Percentiles rank a stretch among this genome's conserved stretches.
Conservation (phyloP, 2,329 filamentous ascomycete species). For the Aspergillus sp. region DNA sequence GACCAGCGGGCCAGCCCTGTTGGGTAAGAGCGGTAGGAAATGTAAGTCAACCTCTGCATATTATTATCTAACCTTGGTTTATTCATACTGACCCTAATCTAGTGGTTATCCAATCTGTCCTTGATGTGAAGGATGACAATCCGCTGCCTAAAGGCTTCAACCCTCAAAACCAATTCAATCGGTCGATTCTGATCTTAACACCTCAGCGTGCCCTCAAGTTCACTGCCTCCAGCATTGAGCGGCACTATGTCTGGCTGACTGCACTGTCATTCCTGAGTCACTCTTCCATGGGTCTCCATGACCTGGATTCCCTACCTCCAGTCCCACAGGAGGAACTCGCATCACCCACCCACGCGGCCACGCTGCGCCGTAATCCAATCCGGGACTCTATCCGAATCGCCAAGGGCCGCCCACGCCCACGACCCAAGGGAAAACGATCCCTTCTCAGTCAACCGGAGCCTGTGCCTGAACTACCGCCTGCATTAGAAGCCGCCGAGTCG, state of each 20-base stretch:
- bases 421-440: conserved; percentile 42
- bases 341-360: conserved; percentile 48
- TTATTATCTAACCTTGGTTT: not conserved
- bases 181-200: conserved; percentile 92
- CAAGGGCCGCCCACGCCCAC: conserved; percentile 65
- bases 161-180: conserved; percentile 68
- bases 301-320: conserved; percentile 64
- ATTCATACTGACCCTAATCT: conserved; percentile 19
- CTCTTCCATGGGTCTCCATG: conserved; percentile 77
- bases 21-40: conserved; percentile 94
- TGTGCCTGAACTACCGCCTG: conserved; percentile 37
- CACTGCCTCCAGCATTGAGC: conserved; percentile 77
- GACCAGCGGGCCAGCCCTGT: conserved; percentile 77
- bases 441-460: conserved; percentile 33
- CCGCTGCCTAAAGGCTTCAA: conserved; percentile 71
- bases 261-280: conserved; percentile 93
- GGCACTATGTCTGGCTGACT: conserved; percentile 93
- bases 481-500: conserved; percentile 34
- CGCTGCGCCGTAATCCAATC: conserved; percentile 62
- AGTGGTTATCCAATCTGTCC: conserved; percentile 94
- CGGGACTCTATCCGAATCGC: conserved; percentile 88
- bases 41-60: conserved; percentile 61
- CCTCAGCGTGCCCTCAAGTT: conserved; percentile 94
- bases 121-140: conserved; percentile 95
- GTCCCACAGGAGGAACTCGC: conserved; percentile 46